Conservation (phyloP, 2,329 filamentous ascomycete species). For the Hypoxylon sp. region DNA sequence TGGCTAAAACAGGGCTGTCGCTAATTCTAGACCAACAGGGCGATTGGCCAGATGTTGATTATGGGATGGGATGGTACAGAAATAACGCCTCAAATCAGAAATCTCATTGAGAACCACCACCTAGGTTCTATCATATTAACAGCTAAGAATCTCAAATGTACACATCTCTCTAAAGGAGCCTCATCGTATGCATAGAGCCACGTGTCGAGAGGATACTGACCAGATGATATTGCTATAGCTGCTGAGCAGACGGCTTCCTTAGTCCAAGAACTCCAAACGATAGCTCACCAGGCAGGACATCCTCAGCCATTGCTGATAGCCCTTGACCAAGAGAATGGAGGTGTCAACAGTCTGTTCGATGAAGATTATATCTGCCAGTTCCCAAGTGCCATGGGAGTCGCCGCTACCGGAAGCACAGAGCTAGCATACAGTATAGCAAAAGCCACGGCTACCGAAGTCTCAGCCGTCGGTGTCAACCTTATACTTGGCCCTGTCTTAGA, state of each 20-base stretch:
- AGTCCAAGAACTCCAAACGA: conserved; percentile 91
- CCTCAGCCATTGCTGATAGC: conserved; percentile 90
- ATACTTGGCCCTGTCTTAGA: conserved; percentile 95
- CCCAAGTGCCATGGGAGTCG: conserved; percentile 95
- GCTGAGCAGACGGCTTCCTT: conserved; percentile 90
- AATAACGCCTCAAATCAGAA: conserved; percentile 84
- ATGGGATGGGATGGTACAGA: conserved; percentile 90
- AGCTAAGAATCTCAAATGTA: conserved; percentile 88
- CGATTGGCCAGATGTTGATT: conserved; percentile 81
- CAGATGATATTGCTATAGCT: conserved; percentile 67
- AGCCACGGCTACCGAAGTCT: conserved; percentile 91
- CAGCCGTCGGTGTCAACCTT: conserved; percentile 94
- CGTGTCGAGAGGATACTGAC: conserved; percentile 51
- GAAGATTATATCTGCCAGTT: conserved; percentile 97
- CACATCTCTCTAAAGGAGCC: conserved; percentile 65
- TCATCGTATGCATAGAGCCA: conserved; percentile 24
- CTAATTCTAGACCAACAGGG: conserved; percentile 62
- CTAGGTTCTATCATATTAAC: conserved; percentile 89
- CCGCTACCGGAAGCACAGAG: conserved; percentile 88
- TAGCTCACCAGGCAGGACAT: conserved; percentile 91
- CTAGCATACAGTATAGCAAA: conserved; percentile 91
- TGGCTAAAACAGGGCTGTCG: conserved; percentile 34
- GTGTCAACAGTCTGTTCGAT: conserved; percentile 96
- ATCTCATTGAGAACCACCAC: conserved; percentile 85
- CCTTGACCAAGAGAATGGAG: conserved; percentile 97